A percentile compares a stretch with the other conserved stretches of the same genome.
phyloP scores from a whole-genome alignment of 805 yeast genomes.

The Spathaspora arborariae region DNA sequence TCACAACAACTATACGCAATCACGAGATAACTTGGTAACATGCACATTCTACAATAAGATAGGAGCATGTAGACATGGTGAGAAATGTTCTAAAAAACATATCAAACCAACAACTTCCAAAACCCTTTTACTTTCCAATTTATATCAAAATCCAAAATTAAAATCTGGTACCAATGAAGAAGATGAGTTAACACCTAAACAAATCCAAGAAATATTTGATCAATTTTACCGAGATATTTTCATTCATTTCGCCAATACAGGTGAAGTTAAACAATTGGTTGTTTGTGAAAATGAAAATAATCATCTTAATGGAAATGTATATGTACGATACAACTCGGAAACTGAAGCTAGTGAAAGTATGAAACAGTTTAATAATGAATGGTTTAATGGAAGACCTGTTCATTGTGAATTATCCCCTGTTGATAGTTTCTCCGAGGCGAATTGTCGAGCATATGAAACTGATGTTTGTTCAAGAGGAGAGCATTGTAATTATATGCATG shows the following conservation, averaged over 20 bases:
- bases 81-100: slow-evolving; percentile 75
- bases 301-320: slow-evolving; percentile 84
- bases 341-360: slow-evolving; percentile 60
- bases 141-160: slow-evolving; percentile 61
- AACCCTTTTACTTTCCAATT: slow-evolving; percentile 61
- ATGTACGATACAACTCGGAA: slow-evolving; percentile 54
- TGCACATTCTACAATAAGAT: slow-evolving; percentile 72
- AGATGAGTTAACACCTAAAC: slow-evolving; percentile 26
- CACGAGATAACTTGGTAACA: slow-evolving; percentile 2
- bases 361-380: slow-evolving; percentile 63
- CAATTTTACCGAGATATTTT: slow-evolving; percentile 70
- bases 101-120: slow-evolving; percentile 60
- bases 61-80: slow-evolving; percentile 94
- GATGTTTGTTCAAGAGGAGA: slow-evolving; percentile 73
- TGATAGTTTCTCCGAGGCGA: slow-evolving; percentile 61
- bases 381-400: slow-evolving; percentile 80
- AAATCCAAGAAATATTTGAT: slow-evolving; percentile 48
- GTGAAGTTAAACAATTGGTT: slow-evolving; percentile 55
- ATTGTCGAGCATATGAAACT: slow-evolving; percentile 68
- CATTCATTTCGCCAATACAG: slow-evolving; percentile 50
- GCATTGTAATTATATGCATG: slow-evolving; percentile 84
- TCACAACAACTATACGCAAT: neutral
- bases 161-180: slow-evolving; percentile 22
- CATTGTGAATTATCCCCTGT: slow-evolving; percentile 80
- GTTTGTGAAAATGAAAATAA: slow-evolving; percentile 82